These are phyloP conservation scores for Mycena rosella DNA, from an alignment of 768 basidiomycete genomes.

Conservation along the genomic window DNA sequence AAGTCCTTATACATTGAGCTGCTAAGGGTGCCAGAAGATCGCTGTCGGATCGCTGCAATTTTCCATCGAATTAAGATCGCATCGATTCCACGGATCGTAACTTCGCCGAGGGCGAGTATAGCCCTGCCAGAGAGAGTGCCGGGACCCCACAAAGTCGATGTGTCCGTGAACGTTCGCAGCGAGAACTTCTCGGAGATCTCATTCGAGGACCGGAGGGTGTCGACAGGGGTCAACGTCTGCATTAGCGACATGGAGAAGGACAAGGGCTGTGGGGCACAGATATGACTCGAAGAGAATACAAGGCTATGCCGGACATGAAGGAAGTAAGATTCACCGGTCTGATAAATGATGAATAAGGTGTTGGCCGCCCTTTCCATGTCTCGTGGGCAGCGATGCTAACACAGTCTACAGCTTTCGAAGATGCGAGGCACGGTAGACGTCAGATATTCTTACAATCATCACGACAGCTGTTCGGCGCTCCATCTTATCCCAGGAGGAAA, in stretches of 20 bases:
- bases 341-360: too few relatives aligned
- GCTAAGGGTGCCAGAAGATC: neutral
- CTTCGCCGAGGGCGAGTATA: slow-evolving; percentile 38
- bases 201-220: neutral
- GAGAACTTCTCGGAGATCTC: neutral
- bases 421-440: too few relatives aligned
- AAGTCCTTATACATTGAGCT: slow-evolving; percentile 10
- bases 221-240: neutral
- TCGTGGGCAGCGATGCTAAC: neutral
- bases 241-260: neutral
- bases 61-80: slow-evolving; percentile 30
- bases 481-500: too few relatives aligned
- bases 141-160: slow-evolving; percentile 38
- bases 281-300: too few relatives aligned
- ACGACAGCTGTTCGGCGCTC: too few relatives aligned
- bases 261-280: neutral
- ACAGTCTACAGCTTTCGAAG: neutral
- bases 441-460: too few relatives aligned
- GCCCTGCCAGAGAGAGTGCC: slow-evolving; percentile 39
- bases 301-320: neutral
- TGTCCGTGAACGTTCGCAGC: slow-evolving; percentile 16
- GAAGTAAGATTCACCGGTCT: too few relatives aligned
- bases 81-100: slow-evolving; percentile 37
- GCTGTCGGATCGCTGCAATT: slow-evolving; percentile 28
- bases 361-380: neutral